phyloP scores from a whole-genome alignment of 2,329 filamentous ascomycete genomes.

The Pestalotiopsis sp. region DNA sequence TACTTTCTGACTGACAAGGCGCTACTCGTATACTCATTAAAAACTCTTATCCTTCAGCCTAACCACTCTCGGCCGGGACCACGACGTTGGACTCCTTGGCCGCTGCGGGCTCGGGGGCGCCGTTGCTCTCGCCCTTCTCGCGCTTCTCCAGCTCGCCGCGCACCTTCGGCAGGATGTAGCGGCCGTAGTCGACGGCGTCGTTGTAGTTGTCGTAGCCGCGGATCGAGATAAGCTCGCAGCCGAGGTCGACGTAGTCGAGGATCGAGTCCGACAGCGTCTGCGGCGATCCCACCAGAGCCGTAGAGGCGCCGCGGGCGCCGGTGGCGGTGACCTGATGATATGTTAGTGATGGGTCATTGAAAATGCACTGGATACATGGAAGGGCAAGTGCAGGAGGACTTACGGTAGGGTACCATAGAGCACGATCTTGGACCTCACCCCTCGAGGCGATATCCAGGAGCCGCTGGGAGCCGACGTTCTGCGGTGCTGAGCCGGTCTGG shows the following conservation, averaged over 20 bases:
- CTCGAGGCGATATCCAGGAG: constrained; percentile 56
- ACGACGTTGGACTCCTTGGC: background rate
- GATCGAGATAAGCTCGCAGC: constrained; percentile 58
- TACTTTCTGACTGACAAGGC: background rate
- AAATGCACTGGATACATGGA: background rate
- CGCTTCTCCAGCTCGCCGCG: constrained; percentile 61
- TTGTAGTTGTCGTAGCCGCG: constrained; percentile 62
- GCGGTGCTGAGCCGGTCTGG: constrained; percentile 39
- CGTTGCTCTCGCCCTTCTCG: constrained; percentile 53
- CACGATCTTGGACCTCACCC: constrained; percentile 60
- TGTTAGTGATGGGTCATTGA: background rate
- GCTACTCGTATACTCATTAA: background rate
- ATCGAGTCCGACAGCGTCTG: constrained; percentile 55
- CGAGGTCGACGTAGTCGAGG: constrained; percentile 57
- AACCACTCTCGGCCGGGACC: background rate
- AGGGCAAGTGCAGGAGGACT: background rate
- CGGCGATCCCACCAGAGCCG: constrained; percentile 55
- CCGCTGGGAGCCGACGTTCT: constrained; percentile 60
- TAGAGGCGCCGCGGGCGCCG: constrained; percentile 59
- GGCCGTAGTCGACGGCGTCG: constrained; percentile 59
- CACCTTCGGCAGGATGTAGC: constrained; percentile 53
- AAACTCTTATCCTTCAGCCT: background rate
- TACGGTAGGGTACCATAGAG: constrained; percentile 64
- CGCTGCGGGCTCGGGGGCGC: background rate
- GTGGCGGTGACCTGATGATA: constrained; percentile 45